A percentile compares a stretch with the other conserved stretches of the same genome.
Evolutionary conservation across 2,329 filamentous ascomycete species (phyloP).

Genomic region (Fusarium sp.): DNA sequence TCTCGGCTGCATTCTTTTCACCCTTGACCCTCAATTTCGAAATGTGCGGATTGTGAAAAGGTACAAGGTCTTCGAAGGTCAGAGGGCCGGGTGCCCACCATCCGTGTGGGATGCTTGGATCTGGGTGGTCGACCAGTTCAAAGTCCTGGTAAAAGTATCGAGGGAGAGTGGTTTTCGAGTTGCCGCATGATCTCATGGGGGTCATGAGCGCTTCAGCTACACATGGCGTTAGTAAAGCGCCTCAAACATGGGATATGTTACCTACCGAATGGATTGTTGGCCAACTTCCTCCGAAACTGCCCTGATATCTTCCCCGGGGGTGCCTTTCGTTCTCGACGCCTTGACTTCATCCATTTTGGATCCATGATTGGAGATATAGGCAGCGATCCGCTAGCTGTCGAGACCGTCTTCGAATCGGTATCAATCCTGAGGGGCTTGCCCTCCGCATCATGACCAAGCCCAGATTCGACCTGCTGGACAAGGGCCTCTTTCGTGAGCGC

Average conservation of each 20-base stretch:
- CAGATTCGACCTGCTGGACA: slow-evolving; percentile 44
- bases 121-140: slow-evolving; percentile 64
- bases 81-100: slow-evolving; percentile 67
- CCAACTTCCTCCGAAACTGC: slow-evolving; percentile 68
- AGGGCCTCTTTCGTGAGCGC: slow-evolving; percentile 45
- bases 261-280: slow-evolving; percentile 73
- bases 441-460: slow-evolving; percentile 45
- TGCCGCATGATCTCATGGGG: slow-evolving; percentile 65
- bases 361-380: slow-evolving; percentile 67
- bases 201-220: slow-evolving; percentile 71
- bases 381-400: slow-evolving; percentile 57
- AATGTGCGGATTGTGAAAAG: slow-evolving; percentile 10
- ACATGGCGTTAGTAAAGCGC: background rate
- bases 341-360: slow-evolving; percentile 55
- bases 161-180: slow-evolving; percentile 63
- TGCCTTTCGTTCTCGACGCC: slow-evolving; percentile 46
- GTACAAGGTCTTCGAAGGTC: slow-evolving; percentile 41
- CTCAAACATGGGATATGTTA: background rate
- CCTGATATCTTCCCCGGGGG: slow-evolving; percentile 46
- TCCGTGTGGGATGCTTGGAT: slow-evolving; percentile 59
- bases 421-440: slow-evolving; percentile 51
- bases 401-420: slow-evolving; percentile 53
- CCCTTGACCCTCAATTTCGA: too few relatives aligned
- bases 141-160: slow-evolving; percentile 72
- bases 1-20: background rate